These are phyloP conservation scores for Ophiostoma populinum DNA, from an alignment of 2,329 filamentous ascomycete species.

Conservation along the genomic window DNA sequence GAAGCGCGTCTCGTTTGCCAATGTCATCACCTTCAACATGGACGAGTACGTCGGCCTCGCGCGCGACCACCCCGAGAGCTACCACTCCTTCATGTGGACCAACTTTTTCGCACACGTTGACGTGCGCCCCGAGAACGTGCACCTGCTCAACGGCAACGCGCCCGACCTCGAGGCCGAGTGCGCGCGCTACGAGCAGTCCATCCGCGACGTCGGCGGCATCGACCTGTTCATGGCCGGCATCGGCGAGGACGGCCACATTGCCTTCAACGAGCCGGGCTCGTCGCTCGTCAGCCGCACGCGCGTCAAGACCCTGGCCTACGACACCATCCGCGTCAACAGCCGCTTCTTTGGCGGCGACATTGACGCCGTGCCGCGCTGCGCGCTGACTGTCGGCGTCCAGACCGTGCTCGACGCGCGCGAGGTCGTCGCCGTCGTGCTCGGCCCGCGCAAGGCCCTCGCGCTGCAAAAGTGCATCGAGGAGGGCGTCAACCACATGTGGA, in stretches of 20 bases:
- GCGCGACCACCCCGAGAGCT: constrained; percentile 57
- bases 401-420: constrained; percentile 50
- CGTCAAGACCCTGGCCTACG: constrained; percentile 63
- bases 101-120: constrained; percentile 64
- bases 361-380: constrained; percentile 49
- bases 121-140: constrained; percentile 49
- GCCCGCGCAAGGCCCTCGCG: constrained; percentile 54
- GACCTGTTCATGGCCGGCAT: constrained; percentile 65
- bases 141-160: constrained; percentile 60
- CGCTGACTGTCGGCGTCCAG: constrained; percentile 43
- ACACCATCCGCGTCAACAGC: constrained; percentile 61
- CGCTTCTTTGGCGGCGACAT: constrained; percentile 54
- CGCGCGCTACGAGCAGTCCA: constrained; percentile 54
- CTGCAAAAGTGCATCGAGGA: constrained; percentile 58
- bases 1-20: constrained; percentile 31
- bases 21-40: constrained; percentile 56
- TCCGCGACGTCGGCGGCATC: constrained; percentile 51
- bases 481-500: constrained; percentile 68
- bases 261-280: constrained; percentile 67
- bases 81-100: constrained; percentile 72
- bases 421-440: constrained; percentile 57
- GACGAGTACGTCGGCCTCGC: constrained; percentile 64
- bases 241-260: constrained; percentile 62
- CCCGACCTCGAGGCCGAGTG: constrained; percentile 52
- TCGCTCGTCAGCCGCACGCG: constrained; percentile 52